These are phyloP conservation scores for Acorus gramineus DNA, from an alignment of 106 monocot genomes.

Conservation along the genomic window DNA sequence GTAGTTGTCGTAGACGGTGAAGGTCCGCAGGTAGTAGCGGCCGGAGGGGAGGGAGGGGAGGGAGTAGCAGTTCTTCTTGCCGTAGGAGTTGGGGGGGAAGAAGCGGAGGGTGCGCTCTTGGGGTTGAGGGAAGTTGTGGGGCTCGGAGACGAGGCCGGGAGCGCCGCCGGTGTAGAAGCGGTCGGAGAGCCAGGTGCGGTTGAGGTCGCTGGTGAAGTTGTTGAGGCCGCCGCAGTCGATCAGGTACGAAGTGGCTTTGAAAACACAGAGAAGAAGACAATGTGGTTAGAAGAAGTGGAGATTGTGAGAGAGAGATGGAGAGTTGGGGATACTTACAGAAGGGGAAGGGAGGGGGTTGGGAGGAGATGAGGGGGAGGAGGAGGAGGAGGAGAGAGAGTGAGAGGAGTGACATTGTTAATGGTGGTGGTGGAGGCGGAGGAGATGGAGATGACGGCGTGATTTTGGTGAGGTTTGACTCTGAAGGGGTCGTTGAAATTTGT, in stretches of 20 bases:
- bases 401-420: background rate
- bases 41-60: conserved; percentile 49
- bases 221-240: conserved; percentile 79
- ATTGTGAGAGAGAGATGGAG: background rate
- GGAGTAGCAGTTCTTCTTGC: conserved; percentile 93
- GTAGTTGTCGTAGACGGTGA: conserved; percentile 98
- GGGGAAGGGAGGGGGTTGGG: conserved; percentile 10
- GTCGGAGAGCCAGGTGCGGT: conserved; percentile 68
- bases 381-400: conserved; percentile 5
- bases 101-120: conserved; percentile 84
- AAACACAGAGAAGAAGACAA: conserved; percentile 1
- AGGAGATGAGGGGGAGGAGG: conserved; percentile 3
- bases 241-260: conserved; percentile 20
- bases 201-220: conserved; percentile 62
- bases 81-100: conserved; percentile 58
- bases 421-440: too few species aligned
- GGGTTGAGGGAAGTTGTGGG: conserved; percentile 46
- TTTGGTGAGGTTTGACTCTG: too few species aligned
- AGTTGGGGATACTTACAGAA: conserved; percentile 13
- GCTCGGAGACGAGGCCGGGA: conserved; percentile 52
- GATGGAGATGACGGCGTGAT: too few species aligned
- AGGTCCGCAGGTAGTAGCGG: conserved; percentile 82
- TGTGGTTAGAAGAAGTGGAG: background rate
- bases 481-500: too few species aligned
- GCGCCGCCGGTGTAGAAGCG: conserved; percentile 53